Evolutionary conservation across 1,139 yeast genomes (phyloP), one percentile per base, ranked within the genome.

Genomic region (Zhuliangozyma blackwelliae): DNA sequence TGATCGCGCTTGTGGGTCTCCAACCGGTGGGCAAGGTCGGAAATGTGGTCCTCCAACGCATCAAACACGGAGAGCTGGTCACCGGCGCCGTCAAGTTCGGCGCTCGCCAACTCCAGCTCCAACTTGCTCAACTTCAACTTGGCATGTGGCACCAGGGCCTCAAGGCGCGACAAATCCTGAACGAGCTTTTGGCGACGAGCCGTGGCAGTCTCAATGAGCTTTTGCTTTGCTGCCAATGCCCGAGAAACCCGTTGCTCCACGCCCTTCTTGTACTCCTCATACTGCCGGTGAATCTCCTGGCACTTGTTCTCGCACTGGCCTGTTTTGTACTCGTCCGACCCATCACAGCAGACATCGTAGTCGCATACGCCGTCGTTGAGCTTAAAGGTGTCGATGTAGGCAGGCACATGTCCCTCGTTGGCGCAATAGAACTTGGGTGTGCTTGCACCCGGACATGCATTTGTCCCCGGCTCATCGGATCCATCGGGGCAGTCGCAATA

Each of bases 401-500:
- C 63, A 2, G 83, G 75, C 11, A 65, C 52, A 49, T 80, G 86
- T 2, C 96, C 96, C 34, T 70, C 65, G 51, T 94, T 94, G 20
- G 63, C 75, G 61, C 98, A 92, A 58, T 79, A 89, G 51, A 89
- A 92, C 34, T 46, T 45, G 10, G 72, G 70, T 10, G 68, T 66
- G 27, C 7, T n/a, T 7, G 23, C 23, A 22, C 9, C 10, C 1
- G 63, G 44, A 57, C 97, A 92, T 0, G 97, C 97, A 36, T 84
- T 70, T 1, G 97, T 92, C 0, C 97, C 97, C 0, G 97, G 97
- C 57, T 92, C 98, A 59, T 92, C 98, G 3, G 94, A 82, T 0
- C 98, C 98, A 60, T 92, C 98, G 0, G 97, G 97, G 63, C 98
- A 92, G 55, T 92, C 98, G 59, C 97, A 90, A 51, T 75, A 82